phyloP scores from a whole-genome alignment of 2,329 filamentous ascomycete genomes.

The Stromatinia cepivora region DNA sequence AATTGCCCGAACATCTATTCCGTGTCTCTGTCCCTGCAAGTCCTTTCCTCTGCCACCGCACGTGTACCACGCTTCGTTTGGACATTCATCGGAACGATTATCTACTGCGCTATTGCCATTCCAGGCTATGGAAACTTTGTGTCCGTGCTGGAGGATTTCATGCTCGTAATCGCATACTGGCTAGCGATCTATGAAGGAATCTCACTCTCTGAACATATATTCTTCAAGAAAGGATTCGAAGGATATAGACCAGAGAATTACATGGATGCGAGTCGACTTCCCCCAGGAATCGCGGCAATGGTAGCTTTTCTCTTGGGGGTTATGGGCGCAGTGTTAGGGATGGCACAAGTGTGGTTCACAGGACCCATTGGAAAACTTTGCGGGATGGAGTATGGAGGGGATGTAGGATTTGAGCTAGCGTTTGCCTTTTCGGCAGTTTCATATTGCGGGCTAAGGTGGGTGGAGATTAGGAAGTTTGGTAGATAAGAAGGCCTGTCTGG shows the following conservation, averaged over 20 bases:
- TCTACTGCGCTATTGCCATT: conserved; percentile 69
- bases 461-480: conserved; percentile 46
- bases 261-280: conserved; percentile 57
- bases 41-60: conserved; percentile 59
- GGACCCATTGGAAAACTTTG: conserved; percentile 61
- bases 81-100: conserved; percentile 60
- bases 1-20: conserved; percentile 75
- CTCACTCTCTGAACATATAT: conserved; percentile 44
- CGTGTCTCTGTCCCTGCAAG: conserved; percentile 65
- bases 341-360: conserved; percentile 68
- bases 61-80: conserved; percentile 67
- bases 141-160: conserved; percentile 66
- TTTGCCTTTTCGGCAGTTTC: conserved; percentile 58
- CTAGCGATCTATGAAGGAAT: conserved; percentile 72
- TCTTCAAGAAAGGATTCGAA: conserved; percentile 62
- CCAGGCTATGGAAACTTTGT: conserved; percentile 68
- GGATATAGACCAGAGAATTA: conserved; percentile 63
- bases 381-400: conserved; percentile 47
- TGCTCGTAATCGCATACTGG: conserved; percentile 71
- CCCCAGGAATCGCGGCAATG: conserved; percentile 63
- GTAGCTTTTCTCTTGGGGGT: conserved; percentile 64
- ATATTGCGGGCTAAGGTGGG: conserved; percentile 50
- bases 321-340: conserved; percentile 65
- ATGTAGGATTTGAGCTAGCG: conserved; percentile 65
- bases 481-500: conserved; percentile 36